Evolutionary conservation across 2,329 filamentous ascomycete genomes (phyloP).

Genomic region (Penicillium sp.): DNA sequence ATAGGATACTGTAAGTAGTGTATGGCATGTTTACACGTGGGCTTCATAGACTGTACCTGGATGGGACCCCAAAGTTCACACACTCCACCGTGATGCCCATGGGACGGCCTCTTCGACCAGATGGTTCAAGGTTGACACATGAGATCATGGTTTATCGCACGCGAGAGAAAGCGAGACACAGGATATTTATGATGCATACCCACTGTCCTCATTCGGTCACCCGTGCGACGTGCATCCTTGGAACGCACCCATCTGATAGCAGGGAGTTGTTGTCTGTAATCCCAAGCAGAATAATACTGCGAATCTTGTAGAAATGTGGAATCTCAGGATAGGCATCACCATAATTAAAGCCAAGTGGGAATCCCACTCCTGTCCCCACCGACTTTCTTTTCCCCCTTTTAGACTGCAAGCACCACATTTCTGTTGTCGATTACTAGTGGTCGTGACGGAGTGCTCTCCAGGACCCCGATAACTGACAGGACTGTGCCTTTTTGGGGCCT

Average conservation of each 20-base stretch:
- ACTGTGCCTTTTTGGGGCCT: constrained; percentile 10
- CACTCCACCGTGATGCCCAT: neutral
- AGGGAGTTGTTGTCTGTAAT: neutral
- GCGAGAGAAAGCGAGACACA: neutral
- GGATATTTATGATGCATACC: constrained; percentile 3
- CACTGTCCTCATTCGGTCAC: constrained; percentile 8
- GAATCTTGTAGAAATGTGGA: no score
- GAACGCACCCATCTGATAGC: neutral
- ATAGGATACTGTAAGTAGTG: no score
- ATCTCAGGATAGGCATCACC: neutral
- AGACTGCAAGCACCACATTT: neutral
- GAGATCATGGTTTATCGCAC: neutral
- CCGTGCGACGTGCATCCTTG: constrained; percentile 9
- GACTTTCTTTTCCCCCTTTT: constrained; percentile 3
- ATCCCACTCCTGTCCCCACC: neutral
- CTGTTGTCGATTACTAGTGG: neutral
- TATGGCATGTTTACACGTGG: no score
- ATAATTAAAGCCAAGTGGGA: constrained; percentile 4
- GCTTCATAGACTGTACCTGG: neutral
- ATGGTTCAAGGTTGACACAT: neutral
- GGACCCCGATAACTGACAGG: neutral
- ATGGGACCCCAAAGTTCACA: neutral
- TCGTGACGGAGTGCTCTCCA: neutral
- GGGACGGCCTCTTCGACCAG: neutral
- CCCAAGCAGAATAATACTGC: no score